phyloP scores from a whole-genome alignment of 306 rosid species.

The Astragalus membranaceus region DNA sequence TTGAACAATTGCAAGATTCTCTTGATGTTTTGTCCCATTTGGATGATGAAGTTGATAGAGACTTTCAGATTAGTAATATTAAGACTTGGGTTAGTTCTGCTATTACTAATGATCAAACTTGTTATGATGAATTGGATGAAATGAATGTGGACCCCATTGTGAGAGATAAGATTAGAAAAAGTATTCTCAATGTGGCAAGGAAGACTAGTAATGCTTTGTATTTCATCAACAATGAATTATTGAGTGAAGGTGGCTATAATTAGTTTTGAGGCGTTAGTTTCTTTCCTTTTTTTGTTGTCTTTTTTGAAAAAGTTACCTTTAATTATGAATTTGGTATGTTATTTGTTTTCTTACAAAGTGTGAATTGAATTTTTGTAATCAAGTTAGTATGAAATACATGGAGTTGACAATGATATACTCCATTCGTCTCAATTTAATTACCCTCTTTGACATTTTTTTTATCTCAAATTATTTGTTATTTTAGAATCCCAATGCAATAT shows the following conservation, averaged over 20 bases:
- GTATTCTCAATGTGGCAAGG: slow-evolving; percentile 19
- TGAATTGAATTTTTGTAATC: not conserved
- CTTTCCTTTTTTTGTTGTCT: not conserved
- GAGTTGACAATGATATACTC: not conserved
- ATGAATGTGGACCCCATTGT: slow-evolving; percentile 14
- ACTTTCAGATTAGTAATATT: slow-evolving; percentile 28
- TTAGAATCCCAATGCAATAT: too few species aligned
- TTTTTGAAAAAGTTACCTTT: not conserved
- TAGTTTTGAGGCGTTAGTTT: not conserved
- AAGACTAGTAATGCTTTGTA: slow-evolving; percentile 47
- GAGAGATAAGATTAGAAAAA: slow-evolving; percentile 10
- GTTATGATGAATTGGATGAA: slow-evolving; percentile 40
- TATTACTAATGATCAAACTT: slow-evolving; percentile 32
- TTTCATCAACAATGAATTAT: slow-evolving; percentile 29
- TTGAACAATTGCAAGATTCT: slow-evolving; percentile 27
- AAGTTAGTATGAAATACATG: not conserved
- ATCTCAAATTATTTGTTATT: too few species aligned
- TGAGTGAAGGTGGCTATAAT: not conserved
- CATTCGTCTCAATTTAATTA: too few species aligned
- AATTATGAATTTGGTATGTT: not conserved
- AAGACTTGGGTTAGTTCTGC: slow-evolving; percentile 44
- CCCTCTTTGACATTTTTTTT: too few species aligned
- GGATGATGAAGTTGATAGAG: not conserved
- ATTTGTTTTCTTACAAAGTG: not conserved
- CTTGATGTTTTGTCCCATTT: slow-evolving; percentile 17